These are phyloP conservation scores for Miamiensis avidus DNA, from an alignment of 169 alveolate species.

Conservation along the genomic window DNA sequence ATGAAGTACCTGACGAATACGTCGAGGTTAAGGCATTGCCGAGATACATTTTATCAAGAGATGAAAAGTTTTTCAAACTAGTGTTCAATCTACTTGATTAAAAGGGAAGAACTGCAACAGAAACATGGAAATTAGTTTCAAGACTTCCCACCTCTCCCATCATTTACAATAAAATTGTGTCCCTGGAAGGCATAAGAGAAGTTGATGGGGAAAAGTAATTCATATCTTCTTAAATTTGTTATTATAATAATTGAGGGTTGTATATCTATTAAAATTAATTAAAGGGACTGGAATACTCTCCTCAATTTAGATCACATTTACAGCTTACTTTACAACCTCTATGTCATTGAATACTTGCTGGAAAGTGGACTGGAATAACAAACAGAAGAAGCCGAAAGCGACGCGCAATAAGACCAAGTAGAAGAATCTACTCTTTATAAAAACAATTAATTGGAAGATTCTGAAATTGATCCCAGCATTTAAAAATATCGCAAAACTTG, in stretches of 20 bases:
- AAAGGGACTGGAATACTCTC: slow-evolving; percentile 53
- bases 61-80: slow-evolving; percentile 53
- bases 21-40: slow-evolving; percentile 53
- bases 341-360: slow-evolving; percentile 69
- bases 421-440: not conserved
- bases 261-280: not conserved
- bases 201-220: not conserved
- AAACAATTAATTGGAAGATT: slow-evolving; percentile 5
- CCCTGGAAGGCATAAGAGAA: slow-evolving; percentile 34
- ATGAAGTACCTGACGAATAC: slow-evolving; percentile 46
- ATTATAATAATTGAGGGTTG: no score
- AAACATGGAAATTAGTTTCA: slow-evolving; percentile 66
- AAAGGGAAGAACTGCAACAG: slow-evolving; percentile 43
- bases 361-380: slow-evolving; percentile 38
- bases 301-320: slow-evolving; percentile 48
- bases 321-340: slow-evolving; percentile 64
- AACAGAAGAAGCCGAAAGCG: slow-evolving; percentile 10
- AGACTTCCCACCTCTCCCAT: slow-evolving; percentile 67
- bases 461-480: not conserved
- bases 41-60: slow-evolving; percentile 56
- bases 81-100: slow-evolving; percentile 55
- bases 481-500: slow-evolving; percentile 36
- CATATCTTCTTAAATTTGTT: not conserved
- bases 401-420: slow-evolving; percentile 2
- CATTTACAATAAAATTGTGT: slow-evolving; percentile 44